Evolutionary conservation across 768 basidiomycete genomes (phyloP).

Genomic region (Pleurotus tuoliensis): DNA sequence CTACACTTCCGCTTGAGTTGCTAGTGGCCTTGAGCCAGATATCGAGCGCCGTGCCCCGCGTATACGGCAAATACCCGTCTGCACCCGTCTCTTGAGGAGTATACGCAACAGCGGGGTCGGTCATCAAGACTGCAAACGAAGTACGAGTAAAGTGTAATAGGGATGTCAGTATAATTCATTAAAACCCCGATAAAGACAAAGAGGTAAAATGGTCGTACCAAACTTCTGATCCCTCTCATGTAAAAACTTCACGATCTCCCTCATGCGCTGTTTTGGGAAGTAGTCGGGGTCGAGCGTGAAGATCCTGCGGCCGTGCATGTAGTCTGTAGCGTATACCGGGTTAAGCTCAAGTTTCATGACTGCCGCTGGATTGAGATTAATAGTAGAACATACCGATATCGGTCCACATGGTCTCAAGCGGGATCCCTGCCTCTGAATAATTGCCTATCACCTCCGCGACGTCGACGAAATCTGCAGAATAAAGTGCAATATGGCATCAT

Average conservation of each 20-base stretch:
- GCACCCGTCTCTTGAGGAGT: slow-evolving; percentile 25
- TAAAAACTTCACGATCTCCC: slow-evolving; percentile 60
- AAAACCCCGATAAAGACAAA: too few species aligned
- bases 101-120: slow-evolving; percentile 65
- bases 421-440: slow-evolving; percentile 59
- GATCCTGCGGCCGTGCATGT: slow-evolving; percentile 63
- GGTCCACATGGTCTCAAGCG: slow-evolving; percentile 78
- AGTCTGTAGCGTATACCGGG: slow-evolving; percentile 36
- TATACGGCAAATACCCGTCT: slow-evolving; percentile 46
- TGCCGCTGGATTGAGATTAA: neutral
- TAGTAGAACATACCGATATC: slow-evolving; percentile 51
- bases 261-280: slow-evolving; percentile 60
- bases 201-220: slow-evolving; percentile 29
- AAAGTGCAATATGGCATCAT: neutral
- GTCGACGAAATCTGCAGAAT: slow-evolving; percentile 49
- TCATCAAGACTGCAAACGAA: slow-evolving; percentile 55
- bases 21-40: slow-evolving; percentile 63
- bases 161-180: neutral
- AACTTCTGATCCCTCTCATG: slow-evolving; percentile 58
- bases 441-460: slow-evolving; percentile 59
- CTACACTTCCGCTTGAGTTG: neutral
- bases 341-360: neutral
- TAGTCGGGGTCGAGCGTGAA: slow-evolving; percentile 69
- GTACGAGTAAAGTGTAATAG: neutral
- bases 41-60: slow-evolving; percentile 48